Conservation (phyloP, 2,329 filamentous ascomycete genomes). For the Trichothecium sympodiale region DNA sequence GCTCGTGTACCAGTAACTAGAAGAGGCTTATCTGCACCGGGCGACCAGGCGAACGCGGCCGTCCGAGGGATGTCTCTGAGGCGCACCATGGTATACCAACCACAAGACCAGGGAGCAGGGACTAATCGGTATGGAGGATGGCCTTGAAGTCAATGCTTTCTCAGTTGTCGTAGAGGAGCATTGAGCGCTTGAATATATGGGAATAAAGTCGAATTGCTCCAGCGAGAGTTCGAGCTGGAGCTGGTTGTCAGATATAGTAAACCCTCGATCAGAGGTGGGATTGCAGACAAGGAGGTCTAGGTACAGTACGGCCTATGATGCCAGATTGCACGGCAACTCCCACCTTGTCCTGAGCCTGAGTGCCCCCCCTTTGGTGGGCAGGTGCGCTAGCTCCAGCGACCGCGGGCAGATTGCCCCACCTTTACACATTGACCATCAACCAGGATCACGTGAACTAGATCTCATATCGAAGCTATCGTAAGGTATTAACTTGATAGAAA, state of each 20-base stretch:
- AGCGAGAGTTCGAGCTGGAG: slow-evolving; percentile 8
- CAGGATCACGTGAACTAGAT: slow-evolving; percentile 14
- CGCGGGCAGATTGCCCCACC: no score
- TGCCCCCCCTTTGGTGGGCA: no score
- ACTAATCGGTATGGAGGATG: slow-evolving; percentile 5
- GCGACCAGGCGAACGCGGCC: slow-evolving; percentile 94
- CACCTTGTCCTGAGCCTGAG: slow-evolving; percentile 1
- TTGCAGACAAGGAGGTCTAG: slow-evolving; percentile 4
- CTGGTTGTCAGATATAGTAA: slow-evolving; percentile 2
- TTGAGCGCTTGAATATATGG: slow-evolving; percentile 1
- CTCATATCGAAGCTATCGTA: background rate
- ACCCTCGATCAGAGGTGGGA: slow-evolving; percentile 11
- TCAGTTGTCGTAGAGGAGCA: background rate
- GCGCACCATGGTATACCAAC: slow-evolving; percentile 64
- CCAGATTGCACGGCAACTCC: slow-evolving; percentile 31
- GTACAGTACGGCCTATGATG: slow-evolving; percentile 24
- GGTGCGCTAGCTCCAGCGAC: no score
- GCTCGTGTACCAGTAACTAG: slow-evolving; percentile 90
- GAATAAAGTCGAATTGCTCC: slow-evolving; percentile 5
- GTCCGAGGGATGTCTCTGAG: slow-evolving; percentile 94
- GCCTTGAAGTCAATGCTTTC: background rate
- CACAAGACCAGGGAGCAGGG: slow-evolving; percentile 6
- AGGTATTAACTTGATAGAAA: no score
- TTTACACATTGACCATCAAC: no score
- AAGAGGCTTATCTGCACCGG: slow-evolving; percentile 65